Percentiles rank a stretch among this genome's conserved stretches.
phyloP scores from a whole-genome alignment of 2,329 filamentous ascomycete species.

The Basipetospora chlamydospora region DNA sequence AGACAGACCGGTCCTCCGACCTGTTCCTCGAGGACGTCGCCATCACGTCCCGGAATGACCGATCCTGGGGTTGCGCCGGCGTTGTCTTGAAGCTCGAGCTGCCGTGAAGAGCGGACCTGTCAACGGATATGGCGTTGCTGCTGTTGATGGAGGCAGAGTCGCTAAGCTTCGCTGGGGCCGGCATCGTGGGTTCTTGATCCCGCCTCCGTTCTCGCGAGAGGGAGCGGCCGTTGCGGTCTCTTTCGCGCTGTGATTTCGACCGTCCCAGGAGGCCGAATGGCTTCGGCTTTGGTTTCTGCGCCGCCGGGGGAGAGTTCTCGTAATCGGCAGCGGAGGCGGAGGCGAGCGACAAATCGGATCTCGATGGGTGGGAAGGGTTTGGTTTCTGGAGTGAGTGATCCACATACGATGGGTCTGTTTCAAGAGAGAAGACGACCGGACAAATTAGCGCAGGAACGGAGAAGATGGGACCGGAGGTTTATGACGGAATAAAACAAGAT shows the following conservation, averaged over 20 bases:
- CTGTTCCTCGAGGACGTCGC: slow-evolving; percentile 50
- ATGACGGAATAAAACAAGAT: too few species aligned
- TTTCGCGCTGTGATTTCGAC: slow-evolving; percentile 36
- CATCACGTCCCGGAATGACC: slow-evolving; percentile 55
- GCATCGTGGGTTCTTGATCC: background rate
- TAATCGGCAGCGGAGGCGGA: slow-evolving; percentile 33
- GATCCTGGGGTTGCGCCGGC: slow-evolving; percentile 35
- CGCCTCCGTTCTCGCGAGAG: slow-evolving; percentile 1
- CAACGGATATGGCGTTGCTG: slow-evolving; percentile 6
- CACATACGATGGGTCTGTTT: slow-evolving; percentile 16
- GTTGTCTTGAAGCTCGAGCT: slow-evolving; percentile 18
- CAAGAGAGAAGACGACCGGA: slow-evolving; percentile 8
- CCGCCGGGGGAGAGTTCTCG: slow-evolving; percentile 18
- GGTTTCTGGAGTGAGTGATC: slow-evolving; percentile 24
- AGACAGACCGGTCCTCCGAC: slow-evolving; percentile 51
- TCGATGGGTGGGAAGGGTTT: slow-evolving; percentile 26
- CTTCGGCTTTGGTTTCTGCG: slow-evolving; percentile 38
- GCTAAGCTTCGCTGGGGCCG: background rate
- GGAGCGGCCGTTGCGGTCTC: slow-evolving; percentile 20
- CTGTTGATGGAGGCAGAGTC: slow-evolving; percentile 5
- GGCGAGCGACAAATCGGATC: slow-evolving; percentile 36
- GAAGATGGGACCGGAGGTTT: too few species aligned
- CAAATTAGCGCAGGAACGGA: slow-evolving; percentile 10
- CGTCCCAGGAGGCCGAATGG: slow-evolving; percentile 38
- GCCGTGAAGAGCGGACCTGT: slow-evolving; percentile 6